These are phyloP conservation scores for Polygonum maritimum DNA, from an alignment of 148 eudicot species.

Conservation along the genomic window DNA sequence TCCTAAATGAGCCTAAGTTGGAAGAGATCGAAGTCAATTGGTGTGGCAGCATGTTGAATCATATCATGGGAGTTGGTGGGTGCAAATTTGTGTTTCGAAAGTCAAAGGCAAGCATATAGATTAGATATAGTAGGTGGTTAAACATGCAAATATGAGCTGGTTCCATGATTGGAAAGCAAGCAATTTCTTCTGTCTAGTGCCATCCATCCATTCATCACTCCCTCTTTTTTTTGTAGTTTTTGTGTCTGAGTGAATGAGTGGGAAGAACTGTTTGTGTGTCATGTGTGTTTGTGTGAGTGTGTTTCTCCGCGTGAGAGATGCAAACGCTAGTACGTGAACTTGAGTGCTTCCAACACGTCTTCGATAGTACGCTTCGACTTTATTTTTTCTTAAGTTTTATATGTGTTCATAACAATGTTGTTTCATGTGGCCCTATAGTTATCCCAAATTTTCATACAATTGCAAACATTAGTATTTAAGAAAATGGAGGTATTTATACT, in stretches of 20 bases:
- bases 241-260: neutral
- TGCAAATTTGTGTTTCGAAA: neutral
- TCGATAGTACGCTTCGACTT: neutral
- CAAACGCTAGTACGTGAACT: no score
- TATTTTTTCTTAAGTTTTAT: neutral
- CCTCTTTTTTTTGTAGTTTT: neutral
- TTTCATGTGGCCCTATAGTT: neutral
- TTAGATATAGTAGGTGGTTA: neutral
- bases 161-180: neutral
- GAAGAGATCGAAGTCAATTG: neutral
- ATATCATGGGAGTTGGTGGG: neutral
- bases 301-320: neutral
- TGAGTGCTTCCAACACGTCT: conserved; percentile 2
- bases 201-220: neutral
- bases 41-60: neutral
- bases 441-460: neutral
- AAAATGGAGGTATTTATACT: no score
- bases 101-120: neutral
- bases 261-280: neutral
- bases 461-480: no score
- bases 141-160: conserved; percentile 9
- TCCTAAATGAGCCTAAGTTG: no score
- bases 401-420: neutral
- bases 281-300: neutral
- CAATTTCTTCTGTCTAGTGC: neutral